These are phyloP conservation scores for Agrostemma githago DNA, from an alignment of 148 eudicot genomes.

Conservation along the genomic window DNA sequence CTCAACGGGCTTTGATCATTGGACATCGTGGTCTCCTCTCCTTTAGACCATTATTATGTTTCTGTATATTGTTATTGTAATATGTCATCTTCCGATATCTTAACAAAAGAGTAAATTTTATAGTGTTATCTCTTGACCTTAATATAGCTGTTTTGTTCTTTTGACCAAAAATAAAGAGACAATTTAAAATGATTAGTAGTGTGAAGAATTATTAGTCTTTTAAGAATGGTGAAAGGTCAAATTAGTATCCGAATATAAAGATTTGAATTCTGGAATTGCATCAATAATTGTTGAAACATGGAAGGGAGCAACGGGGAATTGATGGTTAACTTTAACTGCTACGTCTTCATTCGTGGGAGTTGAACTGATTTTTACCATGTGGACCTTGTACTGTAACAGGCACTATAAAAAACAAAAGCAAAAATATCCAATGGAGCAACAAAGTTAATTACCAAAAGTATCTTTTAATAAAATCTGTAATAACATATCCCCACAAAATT, in stretches of 20 bases:
- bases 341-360: background rate
- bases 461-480: background rate
- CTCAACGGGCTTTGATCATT: no score
- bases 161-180: no score
- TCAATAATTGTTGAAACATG: background rate
- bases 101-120: no score
- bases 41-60: no score
- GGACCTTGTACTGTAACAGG: background rate
- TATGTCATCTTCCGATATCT: no score
- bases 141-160: no score
- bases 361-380: background rate
- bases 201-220: background rate
- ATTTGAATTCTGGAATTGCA: background rate
- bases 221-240: background rate
- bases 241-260: background rate
- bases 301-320: background rate
- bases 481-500: background rate
- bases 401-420: background rate
- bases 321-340: background rate
- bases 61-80: no score
- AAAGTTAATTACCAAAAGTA: background rate
- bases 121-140: no score
- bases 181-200: no score
- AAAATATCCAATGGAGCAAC: background rate
- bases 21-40: no score